These are phyloP conservation scores for Aschersonia sp. DNA, from an alignment of 2,329 filamentous ascomycete species.

Conservation along the genomic window DNA sequence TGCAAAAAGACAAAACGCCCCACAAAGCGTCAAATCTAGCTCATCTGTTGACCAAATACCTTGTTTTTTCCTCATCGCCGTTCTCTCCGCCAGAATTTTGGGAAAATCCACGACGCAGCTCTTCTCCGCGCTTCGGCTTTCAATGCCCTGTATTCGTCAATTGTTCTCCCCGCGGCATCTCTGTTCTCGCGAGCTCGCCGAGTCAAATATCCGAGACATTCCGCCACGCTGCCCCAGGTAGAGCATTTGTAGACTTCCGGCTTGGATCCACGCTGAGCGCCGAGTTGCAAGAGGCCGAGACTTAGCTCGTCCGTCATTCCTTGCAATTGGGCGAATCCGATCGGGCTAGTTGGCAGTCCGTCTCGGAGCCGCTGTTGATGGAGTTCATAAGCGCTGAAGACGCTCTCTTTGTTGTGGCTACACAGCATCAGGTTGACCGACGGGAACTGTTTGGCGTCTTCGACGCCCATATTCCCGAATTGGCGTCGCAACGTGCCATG, in stretches of 20 bases:
- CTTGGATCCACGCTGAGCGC: constrained; percentile 4
- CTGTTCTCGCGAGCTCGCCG: constrained; percentile 23
- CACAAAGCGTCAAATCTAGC: no score
- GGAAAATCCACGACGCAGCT: background rate
- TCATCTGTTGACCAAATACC: no score
- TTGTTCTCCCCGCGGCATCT: constrained; percentile 14
- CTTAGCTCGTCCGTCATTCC: constrained; percentile 45
- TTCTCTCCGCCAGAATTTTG: no score
- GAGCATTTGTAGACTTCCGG: constrained; percentile 24
- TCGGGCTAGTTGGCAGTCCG: constrained; percentile 13
- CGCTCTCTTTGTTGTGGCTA: constrained; percentile 32
- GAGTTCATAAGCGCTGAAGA: constrained; percentile 25
- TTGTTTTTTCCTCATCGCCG: no score
- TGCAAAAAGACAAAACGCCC: no score
- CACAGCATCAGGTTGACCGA: constrained; percentile 33
- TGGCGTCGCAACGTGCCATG: constrained; percentile 27
- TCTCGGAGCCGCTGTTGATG: constrained; percentile 22
- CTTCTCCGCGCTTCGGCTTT: background rate
- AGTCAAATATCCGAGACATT: constrained; percentile 23
- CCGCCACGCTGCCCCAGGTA: constrained; percentile 22
- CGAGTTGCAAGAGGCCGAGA: constrained; percentile 28
- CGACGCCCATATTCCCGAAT: constrained; percentile 3
- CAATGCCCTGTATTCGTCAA: background rate
- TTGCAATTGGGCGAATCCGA: constrained; percentile 38
- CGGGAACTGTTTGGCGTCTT: constrained; percentile 20